These are phyloP conservation scores for Nakazawaea wickerhamii DNA, from an alignment of 805 yeast species.

Conservation along the genomic window DNA sequence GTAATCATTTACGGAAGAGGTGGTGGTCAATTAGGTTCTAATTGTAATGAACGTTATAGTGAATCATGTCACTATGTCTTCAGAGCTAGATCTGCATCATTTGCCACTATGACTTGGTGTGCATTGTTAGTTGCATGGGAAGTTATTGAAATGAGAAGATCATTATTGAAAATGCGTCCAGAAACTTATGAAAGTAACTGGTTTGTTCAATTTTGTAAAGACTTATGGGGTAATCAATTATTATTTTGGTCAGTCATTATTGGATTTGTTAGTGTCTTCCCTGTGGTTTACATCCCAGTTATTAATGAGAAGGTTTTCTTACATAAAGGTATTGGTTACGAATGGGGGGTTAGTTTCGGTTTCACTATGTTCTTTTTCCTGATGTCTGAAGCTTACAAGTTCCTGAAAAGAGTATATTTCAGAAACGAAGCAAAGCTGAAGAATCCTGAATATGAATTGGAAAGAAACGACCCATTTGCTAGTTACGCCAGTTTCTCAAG, in stretches of 20 bases:
- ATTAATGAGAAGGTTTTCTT: constrained; percentile 71
- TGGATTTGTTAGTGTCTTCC: constrained; percentile 70
- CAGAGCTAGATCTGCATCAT: constrained; percentile 70
- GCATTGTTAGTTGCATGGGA: constrained; percentile 81
- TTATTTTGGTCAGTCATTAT: constrained; percentile 74
- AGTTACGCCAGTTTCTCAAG: constrained; percentile 56
- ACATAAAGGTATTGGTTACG: constrained; percentile 66
- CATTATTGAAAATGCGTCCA: constrained; percentile 67
- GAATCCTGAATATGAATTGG: constrained; percentile 62
- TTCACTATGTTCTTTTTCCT: constrained; percentile 50
- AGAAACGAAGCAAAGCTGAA: constrained; percentile 36
- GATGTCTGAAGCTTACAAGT: constrained; percentile 66
- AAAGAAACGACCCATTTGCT: constrained; percentile 56
- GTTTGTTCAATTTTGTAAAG: constrained; percentile 26
- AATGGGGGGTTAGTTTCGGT: constrained; percentile 74
- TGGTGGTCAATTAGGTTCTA: constrained; percentile 55
- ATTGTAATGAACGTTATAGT: constrained; percentile 51
- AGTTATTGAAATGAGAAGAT: constrained; percentile 65
- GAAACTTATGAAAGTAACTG: constrained; percentile 34
- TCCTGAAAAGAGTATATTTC: constrained; percentile 51
- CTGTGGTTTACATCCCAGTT: constrained; percentile 84
- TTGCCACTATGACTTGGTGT: constrained; percentile 84
- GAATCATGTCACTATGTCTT: constrained; percentile 57
- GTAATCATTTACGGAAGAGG: constrained; percentile 65
- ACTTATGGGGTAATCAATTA: constrained; percentile 69